Conservation (phyloP, 2,329 filamentous ascomycete species). For the Trichoderma sp. region DNA sequence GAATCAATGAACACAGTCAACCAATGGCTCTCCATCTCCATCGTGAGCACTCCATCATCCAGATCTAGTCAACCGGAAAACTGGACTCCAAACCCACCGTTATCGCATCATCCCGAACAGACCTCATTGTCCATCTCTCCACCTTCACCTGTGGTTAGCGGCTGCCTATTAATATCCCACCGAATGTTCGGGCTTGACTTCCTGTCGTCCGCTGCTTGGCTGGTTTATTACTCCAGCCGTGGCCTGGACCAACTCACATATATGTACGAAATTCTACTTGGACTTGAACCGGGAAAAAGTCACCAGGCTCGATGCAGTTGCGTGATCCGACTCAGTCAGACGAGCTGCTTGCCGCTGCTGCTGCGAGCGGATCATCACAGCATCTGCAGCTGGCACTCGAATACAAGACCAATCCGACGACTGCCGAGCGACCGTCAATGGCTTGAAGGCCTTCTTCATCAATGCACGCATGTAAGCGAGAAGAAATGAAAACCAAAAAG, state of each 20-base stretch:
- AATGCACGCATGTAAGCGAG: slow-evolving; percentile 15
- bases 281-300: too few relatives aligned
- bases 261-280: too few relatives aligned
- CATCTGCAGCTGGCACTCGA: slow-evolving; percentile 14
- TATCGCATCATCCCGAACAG: slow-evolving; percentile 10
- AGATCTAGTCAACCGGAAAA: neutral
- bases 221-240: neutral
- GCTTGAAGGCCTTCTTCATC: neutral
- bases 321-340: slow-evolving; percentile 4
- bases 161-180: slow-evolving; percentile 13
- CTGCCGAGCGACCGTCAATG: slow-evolving; percentile 18
- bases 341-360: neutral
- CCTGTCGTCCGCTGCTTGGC: slow-evolving; percentile 1
- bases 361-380: neutral
- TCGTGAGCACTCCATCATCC: neutral
- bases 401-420: neutral
- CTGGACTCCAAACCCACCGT: neutral
- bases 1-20: too few relatives aligned
- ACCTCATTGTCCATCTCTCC: neutral
- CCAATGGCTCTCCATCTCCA: neutral
- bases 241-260: neutral
- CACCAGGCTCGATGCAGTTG: slow-evolving; percentile 4
- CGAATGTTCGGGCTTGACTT: neutral
- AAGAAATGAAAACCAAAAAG: neutral
- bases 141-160: too few relatives aligned